Evolutionary conservation across 139 green algal genomes (phyloP), one percentile per base, ranked within the genome.

Genomic region (Coelastrella sp.): DNA sequence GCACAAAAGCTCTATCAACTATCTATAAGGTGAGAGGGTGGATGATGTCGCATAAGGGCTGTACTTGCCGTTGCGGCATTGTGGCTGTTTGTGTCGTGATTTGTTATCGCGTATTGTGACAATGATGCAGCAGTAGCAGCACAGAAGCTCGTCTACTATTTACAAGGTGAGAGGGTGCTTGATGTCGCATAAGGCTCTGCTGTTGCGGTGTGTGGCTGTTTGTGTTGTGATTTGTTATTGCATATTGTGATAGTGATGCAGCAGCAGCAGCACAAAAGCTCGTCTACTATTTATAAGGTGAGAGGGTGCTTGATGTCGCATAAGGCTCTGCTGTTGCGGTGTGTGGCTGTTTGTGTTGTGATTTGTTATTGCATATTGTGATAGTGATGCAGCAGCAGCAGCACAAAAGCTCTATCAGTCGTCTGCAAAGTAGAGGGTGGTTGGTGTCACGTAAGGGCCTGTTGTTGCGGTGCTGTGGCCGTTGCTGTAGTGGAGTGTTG

Each of bases 221-320:
- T 79, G 96, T 57, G 95, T 93, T 0, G 85, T 97, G 56, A 75
- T 96, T 89, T 94, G 66, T 92, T 89, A n/a, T n/a, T n/a, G n/a
- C 32, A 47, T 47, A 47, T 47, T 47, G 32, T 47, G 32, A 47
- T 47, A 1, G 94, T 47, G 83, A 93, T 59, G 57, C 86, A 47
- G 56, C 84, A 7, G 65, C 60, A 23, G 89, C 88, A 61, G 92
- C 93, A 17, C 60, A 89, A 8, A 65, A 74, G 59, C 78, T 95
- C 20, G 91, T 78, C 57, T 68, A n/a, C 92, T 97, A 60, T 93
- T 92, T 11, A 86, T 75, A 4, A 85, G 91, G 82, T 60, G 83
- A 61, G 80, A 71, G 61, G 8, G 61, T 71, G 11, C 1, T 13
- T 13, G 8, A 47, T 47, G 32, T 47, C 1, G 32, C 32, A 71